Base-by-base conservation (phyloP, 1,284 basidiomycete species). In the Puccinia novopanici region DNA sequence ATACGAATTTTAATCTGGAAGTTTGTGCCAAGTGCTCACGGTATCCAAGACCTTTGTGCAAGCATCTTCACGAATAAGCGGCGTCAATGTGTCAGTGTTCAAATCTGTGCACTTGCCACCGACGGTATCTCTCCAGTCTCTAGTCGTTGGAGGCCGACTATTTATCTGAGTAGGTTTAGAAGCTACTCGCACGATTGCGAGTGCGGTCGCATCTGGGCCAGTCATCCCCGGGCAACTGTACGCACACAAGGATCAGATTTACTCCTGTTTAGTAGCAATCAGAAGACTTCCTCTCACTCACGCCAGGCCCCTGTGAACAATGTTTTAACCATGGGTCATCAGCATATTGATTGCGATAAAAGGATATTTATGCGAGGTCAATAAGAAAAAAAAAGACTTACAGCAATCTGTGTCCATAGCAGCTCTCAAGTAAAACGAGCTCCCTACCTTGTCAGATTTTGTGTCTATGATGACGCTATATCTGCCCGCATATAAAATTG, bases 381-480 rank as follows among this genome's bases (percentile, higher is more conserved):
- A 48, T 34, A 15, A 63, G 15, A 65, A 22, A 27, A 45, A 73
- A n/a, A n/a, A n/a, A n/a, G n/a, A n/a, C 77, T 50, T 72, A 80
- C 77, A 80, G 30, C 77, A 80, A n/a, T n/a, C n/a, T n/a, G n/a
- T n/a, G n/a, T n/a, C n/a, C n/a, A n/a, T n/a, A n/a, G n/a, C n/a
- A n/a, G n/a, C n/a, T n/a, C n/a, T n/a, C n/a, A n/a, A n/a, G n/a
- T n/a, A n/a, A n/a, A n/a, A n/a, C n/a, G n/a, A 72, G 42, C 57
- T 73, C 19, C 77, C 77, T 0, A 22, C 57, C 67, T 59, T 42
- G 61, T 80, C 77, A 30, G 70, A 24, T 59, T 48, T 72, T 9
- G 77, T 80, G 72, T 80, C 77, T 1, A 80, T 54, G 10, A 80
- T 80, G 6, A 80, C 77, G 50, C 77, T 80, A 30, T 80, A 80